Base-by-base conservation (phyloP, 2,329 filamentous ascomycete genomes). In the Tolypocladium sp. region DNA sequence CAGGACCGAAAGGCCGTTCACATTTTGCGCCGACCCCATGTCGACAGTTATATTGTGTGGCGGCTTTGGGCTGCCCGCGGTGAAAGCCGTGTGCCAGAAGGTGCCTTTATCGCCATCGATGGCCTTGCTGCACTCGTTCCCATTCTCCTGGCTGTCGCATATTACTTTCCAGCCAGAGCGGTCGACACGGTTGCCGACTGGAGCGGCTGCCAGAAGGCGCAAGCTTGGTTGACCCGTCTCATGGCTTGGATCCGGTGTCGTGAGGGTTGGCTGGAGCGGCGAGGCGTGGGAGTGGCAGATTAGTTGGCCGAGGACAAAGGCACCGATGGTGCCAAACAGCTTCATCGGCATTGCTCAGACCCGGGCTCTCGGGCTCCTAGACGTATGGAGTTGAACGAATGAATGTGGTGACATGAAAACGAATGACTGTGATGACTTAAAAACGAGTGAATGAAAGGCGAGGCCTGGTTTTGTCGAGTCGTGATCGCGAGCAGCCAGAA, bases 41-140 rank as follows among this genome's bases (percentile, higher is more conserved):
- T 71, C 69, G n/a, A 72, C 55, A 15, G 71, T 68, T 15, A 72
- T 67, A 56, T 65, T 67, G 54, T 72, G 70, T 7, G 69, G 68
- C 13, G 67, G 61, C 9, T 55, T 53, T 4, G 60, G 27, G 20
- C 44, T 38, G 9, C 49, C 51, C 13, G 17, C 17, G 1, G 51
- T 35, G 22, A 22, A 64, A 0, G 62, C 55, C 1, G 69, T 68
- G 41, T 71, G 70, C 69, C 69, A 71, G 27, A 69, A 64, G 1
- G 67, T 70, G 46, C 35, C 59, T n/a, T 64, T 63, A 59, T 70
- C 63, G 6, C 67, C 67, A 40, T 71, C 70, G 40, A 41, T 67
- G 27, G 65, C 67, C 22, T 67, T 69, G 22, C n/a, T 55, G 42
- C 69, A 67, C 56, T 70, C 66, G 44, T 68, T 64, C 30, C 68